Base-by-base conservation (phyloP, 371 early-diverging fungal species). In the Chytridium lagenaria region DNA sequence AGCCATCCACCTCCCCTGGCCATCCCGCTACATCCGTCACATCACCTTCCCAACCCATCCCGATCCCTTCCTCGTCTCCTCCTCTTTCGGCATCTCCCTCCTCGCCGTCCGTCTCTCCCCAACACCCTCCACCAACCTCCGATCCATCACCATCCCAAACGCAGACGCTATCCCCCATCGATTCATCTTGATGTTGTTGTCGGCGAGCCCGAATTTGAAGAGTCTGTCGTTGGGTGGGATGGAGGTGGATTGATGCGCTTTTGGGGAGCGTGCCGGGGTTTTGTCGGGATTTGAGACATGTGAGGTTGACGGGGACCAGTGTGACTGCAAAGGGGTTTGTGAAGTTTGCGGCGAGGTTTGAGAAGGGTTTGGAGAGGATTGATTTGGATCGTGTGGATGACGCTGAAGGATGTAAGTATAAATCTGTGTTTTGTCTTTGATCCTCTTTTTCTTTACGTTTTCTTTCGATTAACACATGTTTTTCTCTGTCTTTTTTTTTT, bases 1-100 rank as follows among this genome's bases (percentile, higher is more conserved):
- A 26, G 26, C 55, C 12, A 34, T 61, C 34, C 61, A 61, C 36
- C 61, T 61, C 36, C 61, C 61, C 2, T 61, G 61, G 61, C 61
- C 61, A 10, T 28, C 61, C 23, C 61, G 61, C 3, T 61, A 61
- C 61, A 28, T 61, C 61, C 61, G 61, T 16, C 3, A 28, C 61
- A 5, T 61, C 30, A 34, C 61, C 61, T 61, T 61, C 36, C 61
- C 61, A 15, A 34, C 3, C 7, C 7, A 7, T 23, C 36, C 30
- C 15, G 61, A 61, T 7, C 61, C 61, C 2, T 28, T 61, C 36
- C 61, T 61, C 61, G 36, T 33, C 12, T 61, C 61, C 61, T 33
- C 36, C 34, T 22, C 19, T 10, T 61, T 61, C 34, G 57, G 15
- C 57, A 28, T 61, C 61, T 34, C 61, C n/a, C 36, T 61, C 34